Conservation (phyloP, 192 early-diverging fungal genomes). For the Spizellomyces sp. region DNA sequence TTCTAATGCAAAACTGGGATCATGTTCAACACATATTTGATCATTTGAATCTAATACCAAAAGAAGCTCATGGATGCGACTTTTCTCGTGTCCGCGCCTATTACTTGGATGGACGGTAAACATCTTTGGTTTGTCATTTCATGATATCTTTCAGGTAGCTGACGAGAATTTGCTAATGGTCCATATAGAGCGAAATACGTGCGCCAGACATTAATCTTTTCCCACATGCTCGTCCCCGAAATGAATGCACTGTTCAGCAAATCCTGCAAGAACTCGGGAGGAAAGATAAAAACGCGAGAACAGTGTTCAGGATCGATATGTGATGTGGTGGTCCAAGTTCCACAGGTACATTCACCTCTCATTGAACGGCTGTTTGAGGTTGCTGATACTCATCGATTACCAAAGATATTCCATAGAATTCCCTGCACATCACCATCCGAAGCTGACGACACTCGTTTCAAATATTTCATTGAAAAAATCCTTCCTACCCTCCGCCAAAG, state of each 20-base stretch:
- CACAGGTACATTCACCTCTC: background rate
- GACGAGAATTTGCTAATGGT: too few species aligned
- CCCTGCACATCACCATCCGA: constrained; percentile 58
- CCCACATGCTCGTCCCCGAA: constrained; percentile 84
- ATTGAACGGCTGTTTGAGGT: too few species aligned
- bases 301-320: background rate
- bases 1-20: constrained; percentile 99
- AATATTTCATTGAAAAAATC: constrained; percentile 78
- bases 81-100: constrained; percentile 89
- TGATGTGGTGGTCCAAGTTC: constrained; percentile 2
- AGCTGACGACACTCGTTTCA: constrained; percentile 79
- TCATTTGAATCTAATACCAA: constrained; percentile 86
- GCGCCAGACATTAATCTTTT: constrained; percentile 87
- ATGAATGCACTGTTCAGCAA: constrained; percentile 77
- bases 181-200: constrained; percentile 70
- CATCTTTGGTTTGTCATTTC: background rate
- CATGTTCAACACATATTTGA: constrained; percentile 84
- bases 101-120: constrained; percentile 73
- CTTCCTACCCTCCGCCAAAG: constrained; percentile 57
- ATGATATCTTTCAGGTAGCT: too few species aligned
- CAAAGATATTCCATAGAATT: constrained; percentile 68
- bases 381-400: constrained; percentile 3
- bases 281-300: background rate
- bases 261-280: constrained; percentile 47
- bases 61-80: constrained; percentile 90